phyloP scores from a whole-genome alignment of 2,329 filamentous ascomycete genomes.

The Neopestalotiopsis sp. region DNA sequence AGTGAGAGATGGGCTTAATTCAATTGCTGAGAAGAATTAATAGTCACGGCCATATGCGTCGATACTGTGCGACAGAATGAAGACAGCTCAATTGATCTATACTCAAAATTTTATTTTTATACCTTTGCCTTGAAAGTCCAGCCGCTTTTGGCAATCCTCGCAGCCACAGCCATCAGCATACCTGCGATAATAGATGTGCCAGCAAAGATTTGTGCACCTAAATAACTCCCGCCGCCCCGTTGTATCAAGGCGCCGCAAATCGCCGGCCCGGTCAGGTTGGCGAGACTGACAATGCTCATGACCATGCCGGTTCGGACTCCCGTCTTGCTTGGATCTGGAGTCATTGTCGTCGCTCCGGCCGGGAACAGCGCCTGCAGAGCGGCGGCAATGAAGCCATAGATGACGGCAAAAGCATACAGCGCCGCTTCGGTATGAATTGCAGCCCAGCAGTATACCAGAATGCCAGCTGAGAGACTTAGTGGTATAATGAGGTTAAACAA shows the following conservation, averaged over 20 bases:
- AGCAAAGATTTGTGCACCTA: slow-evolving; percentile 19
- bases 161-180: slow-evolving; percentile 17
- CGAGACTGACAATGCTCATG: slow-evolving; percentile 20
- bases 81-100: no score
- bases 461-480: slow-evolving; percentile 25
- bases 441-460: slow-evolving; percentile 37
- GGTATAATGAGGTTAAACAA: slow-evolving; percentile 57
- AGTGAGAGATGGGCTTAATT: no score
- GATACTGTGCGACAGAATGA: no score
- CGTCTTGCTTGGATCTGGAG: slow-evolving; percentile 20
- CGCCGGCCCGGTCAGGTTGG: slow-evolving; percentile 20
- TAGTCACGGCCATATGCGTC: no score
- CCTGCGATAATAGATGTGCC: slow-evolving; percentile 20
- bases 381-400: slow-evolving; percentile 20
- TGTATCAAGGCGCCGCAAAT: slow-evolving; percentile 20
- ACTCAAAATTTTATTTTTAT: not conserved
- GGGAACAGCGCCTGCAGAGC: slow-evolving; percentile 22
- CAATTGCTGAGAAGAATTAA: no score
- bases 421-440: slow-evolving; percentile 29
- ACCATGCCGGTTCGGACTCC: slow-evolving; percentile 21
- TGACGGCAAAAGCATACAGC: slow-evolving; percentile 28
- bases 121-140: not conserved
- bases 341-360: slow-evolving; percentile 20
- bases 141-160: slow-evolving; percentile 14
- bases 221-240: slow-evolving; percentile 10